A percentile compares a stretch with the other conserved stretches of the same genome.
phyloP scores from a whole-genome alignment of 352 stramenopile genomes.

The Globisporangium nagaii region DNA sequence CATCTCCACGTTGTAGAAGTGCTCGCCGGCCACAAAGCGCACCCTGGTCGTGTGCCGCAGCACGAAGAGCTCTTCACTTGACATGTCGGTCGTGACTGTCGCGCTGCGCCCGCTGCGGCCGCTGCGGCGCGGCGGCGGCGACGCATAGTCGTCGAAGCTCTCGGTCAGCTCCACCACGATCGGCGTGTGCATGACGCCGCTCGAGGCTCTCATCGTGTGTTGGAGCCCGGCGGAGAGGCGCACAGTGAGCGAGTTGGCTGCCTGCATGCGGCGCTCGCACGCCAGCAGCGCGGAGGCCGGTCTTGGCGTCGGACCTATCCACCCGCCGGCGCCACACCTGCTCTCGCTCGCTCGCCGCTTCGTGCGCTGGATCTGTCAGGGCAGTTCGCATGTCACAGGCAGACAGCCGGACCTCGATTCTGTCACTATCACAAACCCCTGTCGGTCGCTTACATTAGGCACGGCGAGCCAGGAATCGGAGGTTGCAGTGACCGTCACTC shows the following conservation, averaged over 20 bases:
- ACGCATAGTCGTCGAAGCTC: background rate
- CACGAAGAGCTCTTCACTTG: conserved; percentile 1
- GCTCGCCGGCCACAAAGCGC: conserved; percentile 59
- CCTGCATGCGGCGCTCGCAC: too few relatives aligned
- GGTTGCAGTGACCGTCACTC: background rate
- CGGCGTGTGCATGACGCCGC: background rate
- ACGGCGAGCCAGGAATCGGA: too few relatives aligned
- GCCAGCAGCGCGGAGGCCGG: too few relatives aligned
- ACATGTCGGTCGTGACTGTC: conserved; percentile 3
- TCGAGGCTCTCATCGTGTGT: too few relatives aligned
- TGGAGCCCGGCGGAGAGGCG: too few relatives aligned
- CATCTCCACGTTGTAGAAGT: conserved; percentile 51
- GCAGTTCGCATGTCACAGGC: background rate
- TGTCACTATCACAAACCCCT: background rate
- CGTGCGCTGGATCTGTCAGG: conserved; percentile 2
- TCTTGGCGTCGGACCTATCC: background rate
- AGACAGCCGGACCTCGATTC: background rate
- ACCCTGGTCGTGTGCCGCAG: conserved; percentile 1
- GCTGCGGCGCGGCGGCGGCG: background rate
- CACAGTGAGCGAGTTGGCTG: too few relatives aligned
- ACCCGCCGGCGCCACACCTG: background rate
- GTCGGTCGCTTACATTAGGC: too few relatives aligned
- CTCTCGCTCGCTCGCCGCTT: background rate
- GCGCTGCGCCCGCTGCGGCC: background rate
- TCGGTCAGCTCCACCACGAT: conserved; percentile 7